Evolutionary conservation across 306 rosid genomes (phyloP).

Genomic region (Macrotyloma uniflorum): DNA sequence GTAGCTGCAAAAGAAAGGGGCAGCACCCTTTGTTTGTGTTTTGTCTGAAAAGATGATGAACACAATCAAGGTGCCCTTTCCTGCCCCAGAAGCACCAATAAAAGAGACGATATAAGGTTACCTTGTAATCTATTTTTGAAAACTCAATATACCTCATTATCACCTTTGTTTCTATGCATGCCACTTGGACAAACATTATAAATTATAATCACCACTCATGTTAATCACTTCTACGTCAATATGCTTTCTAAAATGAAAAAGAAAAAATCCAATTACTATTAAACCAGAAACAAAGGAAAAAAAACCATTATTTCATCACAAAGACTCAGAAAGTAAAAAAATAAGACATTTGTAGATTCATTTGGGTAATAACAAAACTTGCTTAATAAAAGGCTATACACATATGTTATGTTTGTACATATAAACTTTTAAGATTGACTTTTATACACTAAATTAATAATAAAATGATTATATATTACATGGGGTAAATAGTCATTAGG

Average conservation of each 20-base stretch:
- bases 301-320: neutral
- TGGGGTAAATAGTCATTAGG: too few species aligned
- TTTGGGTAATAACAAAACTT: too few species aligned
- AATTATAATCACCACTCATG: neutral
- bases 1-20: neutral
- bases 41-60: neutral
- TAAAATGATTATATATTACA: too few species aligned
- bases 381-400: too few species aligned
- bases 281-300: too few species aligned
- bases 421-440: too few species aligned
- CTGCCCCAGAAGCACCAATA: neutral
- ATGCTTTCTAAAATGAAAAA: neutral
- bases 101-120: neutral
- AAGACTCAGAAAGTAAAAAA: neutral
- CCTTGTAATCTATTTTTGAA: conserved; percentile 14
- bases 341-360: too few species aligned
- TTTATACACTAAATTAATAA: too few species aligned
- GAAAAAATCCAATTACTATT: too few species aligned
- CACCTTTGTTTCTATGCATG: neutral
- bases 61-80: neutral
- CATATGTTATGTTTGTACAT: too few species aligned
- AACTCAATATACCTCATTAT: neutral
- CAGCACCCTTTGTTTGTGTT: neutral
- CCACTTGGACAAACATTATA: neutral
- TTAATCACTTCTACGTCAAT: neutral